phyloP scores from a whole-genome alignment of 257 asterid genomes.

The Parsonsia alboflavescens region DNA sequence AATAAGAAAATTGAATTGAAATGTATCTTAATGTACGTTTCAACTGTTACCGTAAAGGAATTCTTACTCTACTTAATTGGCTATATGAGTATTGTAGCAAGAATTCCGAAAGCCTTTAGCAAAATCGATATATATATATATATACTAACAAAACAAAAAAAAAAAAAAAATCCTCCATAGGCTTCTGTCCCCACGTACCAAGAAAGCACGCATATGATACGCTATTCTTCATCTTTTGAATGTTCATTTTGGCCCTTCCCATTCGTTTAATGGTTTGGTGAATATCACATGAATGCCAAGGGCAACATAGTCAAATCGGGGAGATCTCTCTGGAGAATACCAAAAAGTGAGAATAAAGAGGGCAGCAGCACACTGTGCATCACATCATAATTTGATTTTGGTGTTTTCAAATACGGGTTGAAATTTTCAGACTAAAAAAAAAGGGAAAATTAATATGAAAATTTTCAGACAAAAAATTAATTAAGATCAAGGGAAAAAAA shows the following conservation, averaged over 20 bases:
- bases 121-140: too few species aligned
- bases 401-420: not conserved
- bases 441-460: not conserved
- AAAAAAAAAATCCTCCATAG: too few species aligned
- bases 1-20: too few species aligned
- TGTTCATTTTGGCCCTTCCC: slow-evolving; percentile 14
- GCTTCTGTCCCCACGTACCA: slow-evolving; percentile 7
- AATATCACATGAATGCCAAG: slow-evolving; percentile 1
- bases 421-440: slow-evolving; percentile 4
- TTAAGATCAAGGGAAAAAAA: not conserved
- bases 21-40: too few species aligned
- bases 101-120: too few species aligned
- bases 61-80: too few species aligned
- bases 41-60: too few species aligned
- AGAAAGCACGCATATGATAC: slow-evolving; percentile 2
- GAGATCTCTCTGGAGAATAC: slow-evolving; percentile 20
- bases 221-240: not conserved
- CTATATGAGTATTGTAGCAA: too few species aligned
- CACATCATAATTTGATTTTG: not conserved
- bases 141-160: too few species aligned
- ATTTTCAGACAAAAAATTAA: not conserved
- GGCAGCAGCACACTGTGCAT: not conserved
- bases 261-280: too few species aligned
- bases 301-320: slow-evolving; percentile 5
- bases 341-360: slow-evolving; percentile 18